phyloP scores from a whole-genome alignment of 2,329 filamentous ascomycete species.

The Pseudocercospora eumusae region DNA sequence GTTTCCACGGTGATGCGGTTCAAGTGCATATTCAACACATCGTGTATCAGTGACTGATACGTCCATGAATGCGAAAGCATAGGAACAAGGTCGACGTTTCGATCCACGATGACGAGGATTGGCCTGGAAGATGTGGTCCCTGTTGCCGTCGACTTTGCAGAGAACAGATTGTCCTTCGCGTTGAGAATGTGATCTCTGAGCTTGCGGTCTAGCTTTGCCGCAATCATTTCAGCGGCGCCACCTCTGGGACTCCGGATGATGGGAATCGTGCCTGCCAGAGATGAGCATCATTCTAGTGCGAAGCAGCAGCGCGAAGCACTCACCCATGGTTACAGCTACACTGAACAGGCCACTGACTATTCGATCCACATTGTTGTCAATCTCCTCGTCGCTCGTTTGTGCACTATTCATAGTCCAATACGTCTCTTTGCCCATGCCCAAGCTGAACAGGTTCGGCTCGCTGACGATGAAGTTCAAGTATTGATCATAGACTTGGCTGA shows the following conservation, averaged over 20 bases:
- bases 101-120: constrained; percentile 88
- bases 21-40: constrained; percentile 75
- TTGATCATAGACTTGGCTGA: constrained; percentile 92
- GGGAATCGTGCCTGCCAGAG: constrained; percentile 72
- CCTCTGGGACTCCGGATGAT: constrained; percentile 94
- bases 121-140: constrained; percentile 73
- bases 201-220: constrained; percentile 90
- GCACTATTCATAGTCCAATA: constrained; percentile 97
- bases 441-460: constrained; percentile 90
- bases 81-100: constrained; percentile 91
- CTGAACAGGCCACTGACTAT: constrained; percentile 97
- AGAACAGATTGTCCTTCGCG: constrained; percentile 97
- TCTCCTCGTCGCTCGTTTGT: constrained; percentile 82
- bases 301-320: constrained; percentile 28
- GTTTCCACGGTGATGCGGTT: constrained; percentile 94
- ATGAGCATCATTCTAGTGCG: constrained; percentile 31
- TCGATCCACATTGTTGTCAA: constrained; percentile 82
- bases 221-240: constrained; percentile 90
- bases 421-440: constrained; percentile 88
- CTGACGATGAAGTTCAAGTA: constrained; percentile 97
- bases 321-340: constrained; percentile 97
- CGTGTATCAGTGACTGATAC: constrained; percentile 81
- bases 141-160: constrained; percentile 63
- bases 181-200: constrained; percentile 95
- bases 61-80: constrained; percentile 99